Evolutionary conservation across 2,329 filamentous ascomycete species (phyloP), one percentile per base, ranked within the genome.

Genomic region (Cercospora berteroae): DNA sequence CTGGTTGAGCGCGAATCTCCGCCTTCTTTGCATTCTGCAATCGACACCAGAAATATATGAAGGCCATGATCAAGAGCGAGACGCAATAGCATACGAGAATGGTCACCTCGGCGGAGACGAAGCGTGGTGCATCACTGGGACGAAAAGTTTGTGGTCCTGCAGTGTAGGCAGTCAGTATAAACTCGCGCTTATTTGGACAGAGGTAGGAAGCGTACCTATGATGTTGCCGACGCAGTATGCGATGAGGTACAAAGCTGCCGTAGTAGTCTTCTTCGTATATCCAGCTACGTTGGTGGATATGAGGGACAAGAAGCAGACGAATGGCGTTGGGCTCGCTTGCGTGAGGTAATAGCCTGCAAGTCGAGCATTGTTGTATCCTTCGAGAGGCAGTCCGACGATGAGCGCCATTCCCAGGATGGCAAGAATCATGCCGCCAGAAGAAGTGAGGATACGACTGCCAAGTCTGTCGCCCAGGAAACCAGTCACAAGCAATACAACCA

Each of bases 281-380:
- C 84, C 84, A 13, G 85, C 85, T 0, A 87, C 81, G 65, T 91
- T 91, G 13, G 85, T 87, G 1, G 85, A 83, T 64, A 90, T 86
- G 39, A 91, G 80, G 27, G 86, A 87, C 4, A 91, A 77, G 16
- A 91, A 77, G 4, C 86, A 86, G 0, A 90, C 88, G 69, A 90
- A 90, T 0, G 86, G 82, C 0, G 87, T 87, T 0, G 88, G 83
- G 10, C 81, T 82, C 1, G 87, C 84, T 73, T 86, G 84, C 0
- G 86, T 89, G 60, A 91, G 79, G 77, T 90, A 91, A 75, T 89
- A 91, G 0, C 89, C 89, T 0, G 87, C 88, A 1, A 87, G 83
- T 12, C 74, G 68, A 10, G 88, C 89, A 1, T 80, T 81, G 67
- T 84, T 86, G n/a, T 64, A 64, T 71, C 86, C 86, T n/a, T 79